These are phyloP conservation scores for Globisporangium lucens DNA, from an alignment of 352 stramenopile genomes.

Conservation along the genomic window DNA sequence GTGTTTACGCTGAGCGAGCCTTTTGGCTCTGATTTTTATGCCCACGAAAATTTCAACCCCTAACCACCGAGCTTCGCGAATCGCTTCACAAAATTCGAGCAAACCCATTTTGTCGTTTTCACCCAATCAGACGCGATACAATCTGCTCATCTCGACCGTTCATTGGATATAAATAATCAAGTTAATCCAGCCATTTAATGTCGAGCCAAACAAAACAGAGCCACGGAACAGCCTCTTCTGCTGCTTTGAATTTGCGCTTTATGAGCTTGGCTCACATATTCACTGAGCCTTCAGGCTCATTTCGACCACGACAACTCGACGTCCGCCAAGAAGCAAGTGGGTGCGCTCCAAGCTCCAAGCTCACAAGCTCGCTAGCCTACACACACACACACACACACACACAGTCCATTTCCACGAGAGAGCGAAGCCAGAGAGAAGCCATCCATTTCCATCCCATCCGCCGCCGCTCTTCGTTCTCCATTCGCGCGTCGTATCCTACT, in stretches of 20 bases:
- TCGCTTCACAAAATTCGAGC: background rate
- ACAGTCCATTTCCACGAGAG: no score
- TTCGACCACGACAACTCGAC: background rate
- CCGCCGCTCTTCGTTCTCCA: background rate
- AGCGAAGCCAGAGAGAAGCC: background rate
- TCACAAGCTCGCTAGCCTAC: no score
- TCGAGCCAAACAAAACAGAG: no score
- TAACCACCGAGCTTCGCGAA: background rate
- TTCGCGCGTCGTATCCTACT: background rate
- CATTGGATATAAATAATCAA: background rate
- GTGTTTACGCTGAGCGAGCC: background rate
- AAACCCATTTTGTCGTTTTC: background rate
- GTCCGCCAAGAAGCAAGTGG: background rate
- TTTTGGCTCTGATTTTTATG: background rate
- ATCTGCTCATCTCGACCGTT: background rate
- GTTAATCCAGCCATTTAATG: background rate
- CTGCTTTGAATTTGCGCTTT: background rate
- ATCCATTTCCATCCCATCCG: background rate
- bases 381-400: no score
- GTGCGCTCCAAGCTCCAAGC: background rate
- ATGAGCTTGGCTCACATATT: background rate
- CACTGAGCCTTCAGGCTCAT: background rate
- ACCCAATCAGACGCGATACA: background rate
- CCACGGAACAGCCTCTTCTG: background rate
- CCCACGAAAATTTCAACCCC: constrained; percentile 9